A percentile compares a stretch with the other conserved stretches of the same genome.
Evolutionary conservation across 306 rosid species (phyloP).

Genomic region (Casuarina cunninghamiana): DNA sequence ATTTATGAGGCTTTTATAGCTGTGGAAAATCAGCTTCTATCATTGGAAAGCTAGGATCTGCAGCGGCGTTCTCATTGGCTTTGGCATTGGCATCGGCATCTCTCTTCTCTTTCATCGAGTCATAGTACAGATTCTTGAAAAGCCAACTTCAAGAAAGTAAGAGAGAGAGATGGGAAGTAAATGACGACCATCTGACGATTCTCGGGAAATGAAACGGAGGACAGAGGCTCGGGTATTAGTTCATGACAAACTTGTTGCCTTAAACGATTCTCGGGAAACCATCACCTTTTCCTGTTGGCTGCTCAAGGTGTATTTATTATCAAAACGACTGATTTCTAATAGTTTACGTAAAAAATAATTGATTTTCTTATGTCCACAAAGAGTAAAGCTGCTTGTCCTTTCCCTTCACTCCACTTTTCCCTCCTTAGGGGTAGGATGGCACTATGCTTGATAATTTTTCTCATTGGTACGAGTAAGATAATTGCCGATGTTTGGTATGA

Average conservation of each 20-base stretch:
- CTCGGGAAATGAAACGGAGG: conserved; percentile 70
- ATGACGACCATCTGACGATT: conserved; percentile 56
- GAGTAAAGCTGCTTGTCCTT: no score
- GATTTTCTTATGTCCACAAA: no score
- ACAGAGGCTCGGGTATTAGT: conserved; percentile 13
- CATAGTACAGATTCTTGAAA: conserved; percentile 34
- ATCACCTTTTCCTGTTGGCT: conserved; percentile 30
- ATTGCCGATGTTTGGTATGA: no score
- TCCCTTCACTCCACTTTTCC: no score
- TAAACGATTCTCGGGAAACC: conserved; percentile 43
- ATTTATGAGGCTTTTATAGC: conserved; percentile 57
- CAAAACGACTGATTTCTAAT: conserved; percentile 6
- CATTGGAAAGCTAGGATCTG: conserved; percentile 31
- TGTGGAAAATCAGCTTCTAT: conserved; percentile 59
- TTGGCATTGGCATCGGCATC: conserved; percentile 6
- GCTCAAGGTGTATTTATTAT: conserved; percentile 40
- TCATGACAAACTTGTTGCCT: conserved; percentile 37
- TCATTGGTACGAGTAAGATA: no score
- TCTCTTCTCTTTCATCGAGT: conserved; percentile 12
- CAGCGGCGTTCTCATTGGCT: conserved; percentile 8
- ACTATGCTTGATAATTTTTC: no score
- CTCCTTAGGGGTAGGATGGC: no score
- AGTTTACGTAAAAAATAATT: no score
- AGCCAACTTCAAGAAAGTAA: conserved; percentile 25
- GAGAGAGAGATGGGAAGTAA: conserved; percentile 32